Base-by-base conservation (phyloP, 805 yeast species). In the Teunomyces cretensis region DNA sequence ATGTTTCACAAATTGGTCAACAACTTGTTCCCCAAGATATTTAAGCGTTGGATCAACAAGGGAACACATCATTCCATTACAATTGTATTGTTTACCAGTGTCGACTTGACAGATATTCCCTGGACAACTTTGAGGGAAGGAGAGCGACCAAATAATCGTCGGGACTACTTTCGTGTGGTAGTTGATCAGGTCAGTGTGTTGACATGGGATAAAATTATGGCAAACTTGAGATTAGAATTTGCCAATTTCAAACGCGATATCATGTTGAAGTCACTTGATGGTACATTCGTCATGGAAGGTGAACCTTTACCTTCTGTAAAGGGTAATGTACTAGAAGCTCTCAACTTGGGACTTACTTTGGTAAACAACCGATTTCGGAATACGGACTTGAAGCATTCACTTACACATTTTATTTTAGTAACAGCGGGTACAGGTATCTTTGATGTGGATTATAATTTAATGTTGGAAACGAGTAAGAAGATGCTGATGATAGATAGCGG, bases 381-480 rank as follows among this genome's bases (percentile, higher is more conserved):
- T 57, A 83, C 95, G 1, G 97, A 92, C 61, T 70, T 94, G 41
- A 78, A 94, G 48, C 94, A 91, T 50, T 88, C 97, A 1, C 82
- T 92, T n/a, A 83, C 83, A n/a, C 97, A 94, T 64, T 86, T 89
- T 39, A 80, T 91, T 45, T 72, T 94, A 7, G 79, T 91, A 2
- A 84, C 96, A 4, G 96, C 99, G 0, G 97, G 98, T 2, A 81
- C 96, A 0, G 99, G 99, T 1, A 67, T 94, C 11, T 94, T 82
- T 62, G 99, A 94, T 65, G 96, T 92, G 7, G 95, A 91, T 51
- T 85, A 84, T 60, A 84, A 83, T 48, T 75, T 88, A 48, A 68
- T 94, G 53, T 70, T 84, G 37, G 79, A 81, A 47, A 87, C 97
- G 0, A 84, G 95, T 30, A 80, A 80, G 54, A 81, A 87, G 54